These are phyloP conservation scores for Chaetomidium leptoderma DNA, from an alignment of 495 filamentous ascomycete genomes.

Conservation along the genomic window DNA sequence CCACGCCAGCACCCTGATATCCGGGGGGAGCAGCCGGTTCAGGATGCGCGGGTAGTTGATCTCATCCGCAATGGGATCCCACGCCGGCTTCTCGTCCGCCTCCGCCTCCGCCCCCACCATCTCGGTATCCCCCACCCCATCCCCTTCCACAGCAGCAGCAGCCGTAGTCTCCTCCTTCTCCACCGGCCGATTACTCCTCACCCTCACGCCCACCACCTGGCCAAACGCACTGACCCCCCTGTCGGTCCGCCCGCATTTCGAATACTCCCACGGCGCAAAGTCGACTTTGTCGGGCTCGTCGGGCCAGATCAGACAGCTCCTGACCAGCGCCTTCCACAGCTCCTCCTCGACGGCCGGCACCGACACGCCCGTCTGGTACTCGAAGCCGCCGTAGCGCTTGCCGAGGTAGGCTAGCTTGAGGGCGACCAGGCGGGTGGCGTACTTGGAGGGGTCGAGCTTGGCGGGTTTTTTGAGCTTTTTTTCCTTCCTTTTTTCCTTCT, in stretches of 20 bases:
- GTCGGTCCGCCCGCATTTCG: constrained; percentile 92
- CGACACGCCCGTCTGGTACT: constrained; percentile 63
- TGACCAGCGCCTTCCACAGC: constrained; percentile 82
- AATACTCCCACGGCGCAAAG: constrained; percentile 80
- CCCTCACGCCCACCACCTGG: constrained; percentile 78
- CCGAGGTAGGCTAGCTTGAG: constrained; percentile 94
- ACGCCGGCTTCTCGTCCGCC: constrained; percentile 37
- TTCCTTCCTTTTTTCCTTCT: constrained; percentile 23
- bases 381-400: constrained; percentile 84
- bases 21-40: constrained; percentile 81
- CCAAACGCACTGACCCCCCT: constrained; percentile 93
- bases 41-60: constrained; percentile 74
- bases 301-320: constrained; percentile 74
- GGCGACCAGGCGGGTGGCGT: constrained; percentile 78
- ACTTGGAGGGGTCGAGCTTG: constrained; percentile 66
- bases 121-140: constrained; percentile 19
- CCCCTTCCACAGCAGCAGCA: constrained; percentile 1
- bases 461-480: constrained; percentile 27
- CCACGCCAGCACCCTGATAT: constrained; percentile 90
- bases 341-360: constrained; percentile 84
- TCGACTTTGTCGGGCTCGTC: constrained; percentile 52
- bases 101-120: constrained; percentile 8
- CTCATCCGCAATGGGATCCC: constrained; percentile 76
- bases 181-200: constrained; percentile 67
- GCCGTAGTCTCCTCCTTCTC: constrained; percentile 22